phyloP scores from a whole-genome alignment of 2,329 filamentous ascomycete genomes.

The Boeremia lycopersici region DNA sequence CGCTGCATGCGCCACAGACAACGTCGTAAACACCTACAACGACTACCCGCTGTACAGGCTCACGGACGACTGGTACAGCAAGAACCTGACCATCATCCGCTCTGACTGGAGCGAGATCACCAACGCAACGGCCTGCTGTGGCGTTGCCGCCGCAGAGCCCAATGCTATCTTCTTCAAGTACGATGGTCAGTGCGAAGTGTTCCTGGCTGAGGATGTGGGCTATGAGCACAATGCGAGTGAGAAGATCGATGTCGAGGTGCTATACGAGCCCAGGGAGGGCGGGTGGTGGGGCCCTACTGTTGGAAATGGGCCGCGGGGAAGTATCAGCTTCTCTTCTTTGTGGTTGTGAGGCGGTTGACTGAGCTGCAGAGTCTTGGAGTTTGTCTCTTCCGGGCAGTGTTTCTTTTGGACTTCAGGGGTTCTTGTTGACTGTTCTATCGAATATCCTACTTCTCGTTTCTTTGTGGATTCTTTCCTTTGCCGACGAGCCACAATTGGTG shows the following conservation, averaged over 20 bases:
- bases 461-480: too few relatives aligned
- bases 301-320: conserved; percentile 9
- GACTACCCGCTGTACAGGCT: conserved; percentile 3
- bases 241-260: conserved; percentile 8
- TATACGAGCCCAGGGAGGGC: conserved; percentile 10
- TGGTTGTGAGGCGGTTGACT: background rate
- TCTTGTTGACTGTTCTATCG: background rate
- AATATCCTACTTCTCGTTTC: too few relatives aligned
- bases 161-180: conserved; percentile 15
- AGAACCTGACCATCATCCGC: conserved; percentile 13
- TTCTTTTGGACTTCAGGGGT: background rate
- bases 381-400: background rate
- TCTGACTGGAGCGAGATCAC: conserved; percentile 4
- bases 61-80: conserved; percentile 11
- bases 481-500: too few relatives aligned
- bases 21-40: conserved; percentile 8
- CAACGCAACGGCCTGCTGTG: conserved; percentile 12
- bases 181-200: conserved; percentile 9
- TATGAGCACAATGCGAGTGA: background rate
- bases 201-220: background rate
- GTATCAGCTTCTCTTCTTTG: conserved; percentile 10
- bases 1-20: conserved; percentile 10
- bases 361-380: background rate
- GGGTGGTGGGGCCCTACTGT: conserved; percentile 8
- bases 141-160: background rate